Conservation (phyloP, 495 filamentous ascomycete genomes). For the Darksidea phi region DNA sequence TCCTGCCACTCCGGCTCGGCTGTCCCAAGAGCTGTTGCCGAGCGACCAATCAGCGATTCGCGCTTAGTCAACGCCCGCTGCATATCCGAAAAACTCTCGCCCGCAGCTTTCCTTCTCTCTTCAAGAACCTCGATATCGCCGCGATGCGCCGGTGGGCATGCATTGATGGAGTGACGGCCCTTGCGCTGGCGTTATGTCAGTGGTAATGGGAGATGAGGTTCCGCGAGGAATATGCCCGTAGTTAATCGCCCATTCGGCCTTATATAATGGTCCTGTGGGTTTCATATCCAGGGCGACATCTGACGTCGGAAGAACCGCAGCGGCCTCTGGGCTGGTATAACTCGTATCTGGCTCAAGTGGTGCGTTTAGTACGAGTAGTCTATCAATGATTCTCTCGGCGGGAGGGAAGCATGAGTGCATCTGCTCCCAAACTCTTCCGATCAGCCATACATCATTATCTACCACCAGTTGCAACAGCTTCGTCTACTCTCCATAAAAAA, state of each 20-base stretch:
- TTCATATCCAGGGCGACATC: constrained; percentile 51
- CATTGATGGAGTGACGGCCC: constrained; percentile 29
- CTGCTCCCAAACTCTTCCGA: too few relatives aligned
- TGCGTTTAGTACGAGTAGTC: too few relatives aligned
- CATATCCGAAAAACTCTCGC: constrained; percentile 26
- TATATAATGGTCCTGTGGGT: constrained; percentile 41
- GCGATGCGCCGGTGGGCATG: constrained; percentile 23
- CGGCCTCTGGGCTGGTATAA: background rate
- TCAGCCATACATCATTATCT: too few relatives aligned
- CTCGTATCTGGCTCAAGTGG: too few relatives aligned
- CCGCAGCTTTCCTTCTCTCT: background rate
- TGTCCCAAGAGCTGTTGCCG: constrained; percentile 10
- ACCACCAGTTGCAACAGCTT: too few relatives aligned
- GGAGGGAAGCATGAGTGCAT: too few relatives aligned
- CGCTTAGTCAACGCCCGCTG: constrained; percentile 16
- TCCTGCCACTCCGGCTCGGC: constrained; percentile 12
- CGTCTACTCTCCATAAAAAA: too few relatives aligned
- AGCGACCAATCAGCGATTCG: constrained; percentile 31
- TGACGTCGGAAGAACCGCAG: background rate
- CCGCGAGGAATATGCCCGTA: constrained; percentile 44
- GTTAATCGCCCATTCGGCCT: constrained; percentile 49
- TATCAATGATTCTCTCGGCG: too few relatives aligned
- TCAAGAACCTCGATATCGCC: constrained; percentile 36
- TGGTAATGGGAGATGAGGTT: constrained; percentile 31
- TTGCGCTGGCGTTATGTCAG: constrained; percentile 37